These are phyloP conservation scores for Coprinopsis strossmayeri DNA, from an alignment of 768 basidiomycete genomes.

Conservation along the genomic window DNA sequence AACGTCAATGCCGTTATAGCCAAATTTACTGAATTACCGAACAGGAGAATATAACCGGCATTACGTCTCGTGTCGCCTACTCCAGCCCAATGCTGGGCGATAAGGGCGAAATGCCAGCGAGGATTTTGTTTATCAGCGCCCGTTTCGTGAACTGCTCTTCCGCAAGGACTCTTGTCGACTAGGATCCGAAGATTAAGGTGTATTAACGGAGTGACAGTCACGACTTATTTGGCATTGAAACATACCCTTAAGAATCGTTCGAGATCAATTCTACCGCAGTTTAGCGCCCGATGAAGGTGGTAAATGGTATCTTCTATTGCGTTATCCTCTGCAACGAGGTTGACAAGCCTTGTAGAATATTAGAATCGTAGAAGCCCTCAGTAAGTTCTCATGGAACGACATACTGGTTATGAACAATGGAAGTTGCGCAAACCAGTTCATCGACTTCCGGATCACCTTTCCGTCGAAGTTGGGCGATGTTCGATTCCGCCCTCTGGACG, in stretches of 20 bases:
- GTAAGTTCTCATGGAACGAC: constrained; percentile 24
- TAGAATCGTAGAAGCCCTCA: constrained; percentile 5
- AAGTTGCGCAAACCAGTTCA: constrained; percentile 92
- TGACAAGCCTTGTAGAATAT: constrained; percentile 61
- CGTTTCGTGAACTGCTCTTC: constrained; percentile 98
- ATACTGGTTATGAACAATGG: constrained; percentile 96
- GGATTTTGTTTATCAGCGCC: constrained; percentile 90
- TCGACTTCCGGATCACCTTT: constrained; percentile 93
- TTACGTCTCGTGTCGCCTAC: constrained; percentile 35
- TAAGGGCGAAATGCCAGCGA: constrained; percentile 48
- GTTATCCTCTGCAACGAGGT: constrained; percentile 98
- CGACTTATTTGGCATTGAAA: constrained; percentile 12
- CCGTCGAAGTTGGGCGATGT: constrained; percentile 68
- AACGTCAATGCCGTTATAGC: too few species aligned
- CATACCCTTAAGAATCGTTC: constrained; percentile 89
- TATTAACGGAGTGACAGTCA: constrained; percentile 7
- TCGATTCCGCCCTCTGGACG: constrained; percentile 63
- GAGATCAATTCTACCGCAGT: constrained; percentile 85
- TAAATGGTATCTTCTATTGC: constrained; percentile 98
- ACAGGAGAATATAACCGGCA: too few species aligned
- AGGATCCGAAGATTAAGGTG: constrained; percentile 10
- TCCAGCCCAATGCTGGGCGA: constrained; percentile 30
- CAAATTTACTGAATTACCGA: too few species aligned
- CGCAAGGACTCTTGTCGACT: constrained; percentile 82
- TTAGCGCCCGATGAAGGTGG: constrained; percentile 90